Percentiles rank a stretch among this genome's conserved stretches.
Evolutionary conservation across 805 yeast species (phyloP).

Genomic region (Kluyveromyces lactis): DNA sequence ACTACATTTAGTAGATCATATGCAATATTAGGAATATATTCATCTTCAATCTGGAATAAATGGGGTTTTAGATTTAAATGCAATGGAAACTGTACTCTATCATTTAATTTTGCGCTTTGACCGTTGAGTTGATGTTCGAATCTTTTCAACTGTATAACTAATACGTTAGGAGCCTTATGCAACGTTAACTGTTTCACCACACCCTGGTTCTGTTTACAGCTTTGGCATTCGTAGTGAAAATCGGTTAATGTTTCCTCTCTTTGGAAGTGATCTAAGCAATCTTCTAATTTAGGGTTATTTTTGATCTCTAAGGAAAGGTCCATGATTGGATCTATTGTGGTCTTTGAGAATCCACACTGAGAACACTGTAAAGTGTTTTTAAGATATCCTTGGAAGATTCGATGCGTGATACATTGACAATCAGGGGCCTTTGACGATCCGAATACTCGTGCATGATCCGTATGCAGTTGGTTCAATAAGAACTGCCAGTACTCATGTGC

Average conservation of each 20-base stretch:
- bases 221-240: slow-evolving; percentile 58
- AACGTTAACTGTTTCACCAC: slow-evolving; percentile 70
- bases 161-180: slow-evolving; percentile 62
- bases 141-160: slow-evolving; percentile 78
- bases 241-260: slow-evolving; percentile 63
- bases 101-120: slow-evolving; percentile 61
- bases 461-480: slow-evolving; percentile 74
- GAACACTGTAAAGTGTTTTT: slow-evolving; percentile 73
- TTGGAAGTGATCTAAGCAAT: slow-evolving; percentile 73
- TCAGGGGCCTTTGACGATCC: slow-evolving; percentile 8
- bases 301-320: slow-evolving; percentile 78
- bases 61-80: slow-evolving; percentile 56
- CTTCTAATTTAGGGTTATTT: slow-evolving; percentile 37
- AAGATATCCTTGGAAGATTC: slow-evolving; percentile 74
- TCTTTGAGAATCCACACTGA: slow-evolving; percentile 54
- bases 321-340: slow-evolving; percentile 78
- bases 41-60: slow-evolving; percentile 7
- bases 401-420: slow-evolving; percentile 78
- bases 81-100: slow-evolving; percentile 63
- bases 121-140: slow-evolving; percentile 36
- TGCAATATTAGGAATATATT: slow-evolving; percentile 32
- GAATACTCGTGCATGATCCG: slow-evolving; percentile 19
- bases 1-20: slow-evolving; percentile 85
- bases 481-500: slow-evolving; percentile 98
- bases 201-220: slow-evolving; percentile 52